Conservation (phyloP, 2,329 filamentous ascomycete genomes). For the Ophiostoma sp. region DNA sequence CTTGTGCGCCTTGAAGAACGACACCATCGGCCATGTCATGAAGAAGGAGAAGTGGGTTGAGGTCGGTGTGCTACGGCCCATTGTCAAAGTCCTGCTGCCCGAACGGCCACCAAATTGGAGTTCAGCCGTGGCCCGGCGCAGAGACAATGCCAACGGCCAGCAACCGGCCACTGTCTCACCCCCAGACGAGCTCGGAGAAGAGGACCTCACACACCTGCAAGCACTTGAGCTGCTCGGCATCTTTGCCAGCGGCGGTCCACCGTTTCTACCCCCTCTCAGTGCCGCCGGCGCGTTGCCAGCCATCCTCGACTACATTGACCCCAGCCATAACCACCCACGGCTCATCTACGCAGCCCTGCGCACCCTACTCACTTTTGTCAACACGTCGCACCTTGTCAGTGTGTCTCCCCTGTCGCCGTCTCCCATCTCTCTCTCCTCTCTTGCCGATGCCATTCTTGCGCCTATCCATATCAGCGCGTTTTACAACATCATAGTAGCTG, state of each 20-base stretch:
- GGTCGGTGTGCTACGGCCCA: slow-evolving; percentile 60
- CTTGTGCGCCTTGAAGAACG: slow-evolving; percentile 76
- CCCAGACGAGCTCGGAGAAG: slow-evolving; percentile 46
- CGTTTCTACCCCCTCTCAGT: slow-evolving; percentile 70
- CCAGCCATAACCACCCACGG: slow-evolving; percentile 56
- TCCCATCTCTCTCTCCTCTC: slow-evolving; percentile 40
- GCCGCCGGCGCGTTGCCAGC: slow-evolving; percentile 61
- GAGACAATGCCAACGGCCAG: slow-evolving; percentile 37
- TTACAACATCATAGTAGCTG: slow-evolving; percentile 58
- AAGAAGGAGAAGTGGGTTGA: slow-evolving; percentile 76
- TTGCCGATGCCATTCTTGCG: slow-evolving; percentile 63
- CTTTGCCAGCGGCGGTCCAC: slow-evolving; percentile 75
- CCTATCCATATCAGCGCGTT: slow-evolving; percentile 57
- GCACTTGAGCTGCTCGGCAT: slow-evolving; percentile 80
- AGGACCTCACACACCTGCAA: slow-evolving; percentile 67
- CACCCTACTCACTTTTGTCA: slow-evolving; percentile 65
- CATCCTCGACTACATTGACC: slow-evolving; percentile 66
- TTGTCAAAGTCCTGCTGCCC: slow-evolving; percentile 44
- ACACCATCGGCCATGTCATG: slow-evolving; percentile 79
- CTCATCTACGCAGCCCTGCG: slow-evolving; percentile 70
- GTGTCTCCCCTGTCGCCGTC: slow-evolving; percentile 42
- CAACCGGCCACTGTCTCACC: slow-evolving; percentile 26
- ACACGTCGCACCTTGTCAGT: slow-evolving; percentile 40
- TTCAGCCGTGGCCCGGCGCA: slow-evolving; percentile 29
- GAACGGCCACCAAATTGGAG: slow-evolving; percentile 31